Conservation (phyloP, 2,329 filamentous ascomycete genomes). For the Tolypocladium paradoxum region DNA sequence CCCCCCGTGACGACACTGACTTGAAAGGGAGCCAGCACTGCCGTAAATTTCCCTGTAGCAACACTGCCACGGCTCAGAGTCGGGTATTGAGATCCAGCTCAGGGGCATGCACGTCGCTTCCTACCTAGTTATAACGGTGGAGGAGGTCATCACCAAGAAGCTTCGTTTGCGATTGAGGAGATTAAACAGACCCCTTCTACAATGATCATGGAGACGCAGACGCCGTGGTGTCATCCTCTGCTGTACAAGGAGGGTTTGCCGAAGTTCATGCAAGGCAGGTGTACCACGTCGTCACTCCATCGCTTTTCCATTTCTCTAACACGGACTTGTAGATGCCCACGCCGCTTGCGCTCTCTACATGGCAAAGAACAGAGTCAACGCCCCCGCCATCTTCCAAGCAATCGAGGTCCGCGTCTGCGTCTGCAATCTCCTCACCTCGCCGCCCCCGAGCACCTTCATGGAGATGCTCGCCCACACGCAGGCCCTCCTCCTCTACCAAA, state of each 20-base stretch:
- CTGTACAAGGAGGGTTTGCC: slow-evolving; percentile 43
- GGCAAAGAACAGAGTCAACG: slow-evolving; percentile 36
- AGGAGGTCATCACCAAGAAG: slow-evolving; percentile 18
- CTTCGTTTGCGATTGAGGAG: slow-evolving; percentile 36
- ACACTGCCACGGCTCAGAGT: no score
- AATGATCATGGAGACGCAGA: slow-evolving; percentile 37
- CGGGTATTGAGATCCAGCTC: no score
- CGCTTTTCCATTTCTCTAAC: not conserved
- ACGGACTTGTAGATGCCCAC: slow-evolving; percentile 30
- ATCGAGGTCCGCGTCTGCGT: slow-evolving; percentile 33
- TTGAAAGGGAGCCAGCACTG: no score
- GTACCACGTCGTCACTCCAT: not conserved
- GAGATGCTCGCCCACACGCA: slow-evolving; percentile 32
- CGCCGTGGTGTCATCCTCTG: slow-evolving; percentile 42
- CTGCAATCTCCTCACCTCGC: slow-evolving; percentile 28
- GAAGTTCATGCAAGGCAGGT: slow-evolving; percentile 33
- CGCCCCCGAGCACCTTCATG: slow-evolving; percentile 15
- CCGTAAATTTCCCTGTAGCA: no score
- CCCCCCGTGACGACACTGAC: no score
- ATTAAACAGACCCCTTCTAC: slow-evolving; percentile 35
- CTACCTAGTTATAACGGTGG: no score
- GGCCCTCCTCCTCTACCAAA: slow-evolving; percentile 37
- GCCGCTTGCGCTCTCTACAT: slow-evolving; percentile 42
- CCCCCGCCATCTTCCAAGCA: slow-evolving; percentile 34
- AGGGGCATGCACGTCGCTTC: no score